Evolutionary conservation across 345 rosid species (phyloP).

Genomic region (Hypericum perforatum): DNA sequence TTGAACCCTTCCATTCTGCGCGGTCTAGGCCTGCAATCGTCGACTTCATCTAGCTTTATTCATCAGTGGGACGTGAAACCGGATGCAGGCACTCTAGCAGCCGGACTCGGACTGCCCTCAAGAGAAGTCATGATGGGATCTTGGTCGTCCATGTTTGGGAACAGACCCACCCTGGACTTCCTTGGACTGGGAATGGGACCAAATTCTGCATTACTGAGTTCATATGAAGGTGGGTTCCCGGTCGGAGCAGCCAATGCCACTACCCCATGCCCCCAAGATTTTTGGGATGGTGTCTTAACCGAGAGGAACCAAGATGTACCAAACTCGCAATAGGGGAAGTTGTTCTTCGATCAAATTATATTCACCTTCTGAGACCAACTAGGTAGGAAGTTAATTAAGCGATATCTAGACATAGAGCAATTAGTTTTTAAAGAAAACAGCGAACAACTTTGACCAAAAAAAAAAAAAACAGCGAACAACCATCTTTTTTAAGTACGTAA

Average conservation of each 20-base stretch:
- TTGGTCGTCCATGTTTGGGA: slow-evolving; percentile 28
- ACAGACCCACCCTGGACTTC: slow-evolving; percentile 51
- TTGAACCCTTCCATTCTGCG: slow-evolving; percentile 39
- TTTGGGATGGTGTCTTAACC: too few species aligned
- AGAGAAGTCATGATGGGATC: slow-evolving; percentile 28
- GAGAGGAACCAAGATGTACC: too few species aligned
- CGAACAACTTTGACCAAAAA: too few species aligned
- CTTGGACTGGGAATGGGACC: slow-evolving; percentile 50
- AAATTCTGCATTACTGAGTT: slow-evolving; percentile 40
- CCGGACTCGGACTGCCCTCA: slow-evolving; percentile 29
- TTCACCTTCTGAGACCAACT: too few species aligned
- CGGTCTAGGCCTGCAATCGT: slow-evolving; percentile 35
- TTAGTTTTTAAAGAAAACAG: too few species aligned
- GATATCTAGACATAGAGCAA: too few species aligned
- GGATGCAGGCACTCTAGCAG: slow-evolving; percentile 14
- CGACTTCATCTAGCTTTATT: slow-evolving; percentile 15
- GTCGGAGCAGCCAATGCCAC: slow-evolving; percentile 15
- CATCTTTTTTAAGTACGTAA: too few species aligned
- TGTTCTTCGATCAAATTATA: too few species aligned
- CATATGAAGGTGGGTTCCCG: slow-evolving; percentile 33
- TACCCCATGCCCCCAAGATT: too few species aligned
- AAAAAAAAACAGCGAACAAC: too few species aligned
- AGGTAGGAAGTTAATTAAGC: too few species aligned
- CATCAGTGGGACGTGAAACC: slow-evolving; percentile 21
- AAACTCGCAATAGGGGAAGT: too few species aligned